Evolutionary conservation across 306 rosid genomes (phyloP).

Genomic region (Gillenia trifoliata): DNA sequence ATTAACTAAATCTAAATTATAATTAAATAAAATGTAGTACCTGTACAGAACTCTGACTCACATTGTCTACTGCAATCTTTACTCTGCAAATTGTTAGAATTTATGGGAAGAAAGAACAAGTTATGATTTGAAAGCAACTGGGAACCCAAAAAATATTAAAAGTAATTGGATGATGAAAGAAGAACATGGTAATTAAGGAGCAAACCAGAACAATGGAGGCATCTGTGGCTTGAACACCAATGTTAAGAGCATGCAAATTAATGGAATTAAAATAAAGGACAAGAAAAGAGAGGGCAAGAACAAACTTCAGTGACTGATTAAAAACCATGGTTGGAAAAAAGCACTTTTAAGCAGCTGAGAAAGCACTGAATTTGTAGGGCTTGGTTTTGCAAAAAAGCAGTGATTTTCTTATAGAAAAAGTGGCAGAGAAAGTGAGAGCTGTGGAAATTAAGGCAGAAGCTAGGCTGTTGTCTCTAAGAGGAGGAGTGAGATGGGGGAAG

Average conservation of each 20-base stretch:
- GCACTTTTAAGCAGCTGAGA: background rate
- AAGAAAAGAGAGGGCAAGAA: slow-evolving; percentile 13
- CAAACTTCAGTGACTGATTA: slow-evolving; percentile 25
- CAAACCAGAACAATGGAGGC: slow-evolving; percentile 52
- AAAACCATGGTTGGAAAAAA: slow-evolving; percentile 26
- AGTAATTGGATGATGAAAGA: background rate
- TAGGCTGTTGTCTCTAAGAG: background rate
- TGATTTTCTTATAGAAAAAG: slow-evolving; percentile 15
- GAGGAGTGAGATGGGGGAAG: background rate
- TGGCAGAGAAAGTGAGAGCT: slow-evolving; percentile 4
- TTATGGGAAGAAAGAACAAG: background rate
- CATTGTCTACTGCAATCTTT: slow-evolving; percentile 81
- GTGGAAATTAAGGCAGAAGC: background rate
- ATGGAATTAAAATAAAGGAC: slow-evolving; percentile 8
- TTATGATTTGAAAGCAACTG: background rate
- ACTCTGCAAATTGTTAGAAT: slow-evolving; percentile 36
- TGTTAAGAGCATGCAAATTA: slow-evolving; percentile 49
- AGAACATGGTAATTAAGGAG: background rate
- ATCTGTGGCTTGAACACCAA: slow-evolving; percentile 65
- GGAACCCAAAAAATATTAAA: background rate
- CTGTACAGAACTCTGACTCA: slow-evolving; percentile 89
- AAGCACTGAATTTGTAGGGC: slow-evolving; percentile 17
- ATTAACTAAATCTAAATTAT: background rate
- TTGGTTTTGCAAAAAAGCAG: slow-evolving; percentile 24
- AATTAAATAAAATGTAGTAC: slow-evolving; percentile 25